A percentile compares a stretch with the other conserved stretches of the same genome.
These are phyloP conservation scores for Calonectria honghensis DNA, from an alignment of 2,329 filamentous ascomycete species.

Conservation along the genomic window DNA sequence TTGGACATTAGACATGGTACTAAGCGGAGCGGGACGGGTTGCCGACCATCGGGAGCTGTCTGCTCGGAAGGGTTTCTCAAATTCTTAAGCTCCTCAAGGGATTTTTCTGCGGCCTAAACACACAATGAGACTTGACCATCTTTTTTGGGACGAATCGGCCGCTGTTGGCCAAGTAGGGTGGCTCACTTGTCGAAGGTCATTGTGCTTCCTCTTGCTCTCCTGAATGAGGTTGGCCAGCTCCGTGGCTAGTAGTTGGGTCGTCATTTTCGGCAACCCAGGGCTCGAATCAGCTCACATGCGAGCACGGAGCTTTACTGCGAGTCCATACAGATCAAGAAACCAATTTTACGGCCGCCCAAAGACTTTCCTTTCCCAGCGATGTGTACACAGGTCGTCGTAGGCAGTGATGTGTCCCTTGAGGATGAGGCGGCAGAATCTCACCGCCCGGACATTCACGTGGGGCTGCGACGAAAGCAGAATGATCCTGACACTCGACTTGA, in stretches of 20 bases:
- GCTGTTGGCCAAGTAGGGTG: slow-evolving; percentile 6
- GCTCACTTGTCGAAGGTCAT: slow-evolving; percentile 87
- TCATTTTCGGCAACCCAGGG: slow-evolving; percentile 77
- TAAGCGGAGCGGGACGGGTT: slow-evolving; percentile 41
- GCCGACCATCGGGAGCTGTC: slow-evolving; percentile 62
- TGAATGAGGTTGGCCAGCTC: slow-evolving; percentile 94
- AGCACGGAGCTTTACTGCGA: slow-evolving; percentile 47
- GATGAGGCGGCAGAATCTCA: slow-evolving; percentile 56
- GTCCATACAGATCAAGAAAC: slow-evolving; percentile 54
- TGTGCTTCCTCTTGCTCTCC: slow-evolving; percentile 96
- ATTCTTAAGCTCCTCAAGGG: slow-evolving; percentile 88
- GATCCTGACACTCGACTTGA: neutral
- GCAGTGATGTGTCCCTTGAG: slow-evolving; percentile 56
- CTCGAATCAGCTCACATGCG: slow-evolving; percentile 50
- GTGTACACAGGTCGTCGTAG: slow-evolving; percentile 46
- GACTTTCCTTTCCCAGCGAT: slow-evolving; percentile 51
- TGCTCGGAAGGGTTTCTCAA: slow-evolving; percentile 60
- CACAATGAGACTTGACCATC: slow-evolving; percentile 24
- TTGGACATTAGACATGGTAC: slow-evolving; percentile 49
- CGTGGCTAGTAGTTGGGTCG: slow-evolving; percentile 89
- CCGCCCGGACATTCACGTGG: slow-evolving; percentile 55
- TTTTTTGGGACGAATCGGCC: neutral
- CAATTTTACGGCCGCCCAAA: slow-evolving; percentile 41
- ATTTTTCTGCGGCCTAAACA: slow-evolving; percentile 90
- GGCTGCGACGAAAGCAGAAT: slow-evolving; percentile 17